These are phyloP conservation scores for Biscogniauxia marginata DNA, from an alignment of 2,329 filamentous ascomycete species.

Conservation along the genomic window DNA sequence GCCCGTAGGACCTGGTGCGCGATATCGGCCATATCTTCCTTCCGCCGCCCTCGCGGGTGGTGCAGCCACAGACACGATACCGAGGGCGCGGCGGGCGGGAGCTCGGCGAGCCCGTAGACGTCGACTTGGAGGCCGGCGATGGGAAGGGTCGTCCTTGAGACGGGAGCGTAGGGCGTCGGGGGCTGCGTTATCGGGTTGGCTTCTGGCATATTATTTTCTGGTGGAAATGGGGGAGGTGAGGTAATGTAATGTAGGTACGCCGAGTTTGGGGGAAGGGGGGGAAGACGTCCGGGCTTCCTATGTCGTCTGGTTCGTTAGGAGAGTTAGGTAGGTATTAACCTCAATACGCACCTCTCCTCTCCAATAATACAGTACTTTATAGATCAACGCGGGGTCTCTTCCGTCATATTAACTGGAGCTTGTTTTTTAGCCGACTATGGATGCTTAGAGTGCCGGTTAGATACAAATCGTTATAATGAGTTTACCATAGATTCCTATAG, in stretches of 20 bases:
- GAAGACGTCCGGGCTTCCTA: too few species aligned
- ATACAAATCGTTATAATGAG: not conserved
- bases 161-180: constrained; percentile 26
- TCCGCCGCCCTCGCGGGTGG: constrained; percentile 71
- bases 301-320: too few species aligned
- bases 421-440: not conserved
- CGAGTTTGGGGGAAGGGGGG: too few species aligned
- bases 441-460: too few species aligned
- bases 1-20: constrained; percentile 67
- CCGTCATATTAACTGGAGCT: too few species aligned
- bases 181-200: not conserved
- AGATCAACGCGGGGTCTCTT: too few species aligned
- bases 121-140: constrained; percentile 79
- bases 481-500: too few species aligned
- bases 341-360: too few species aligned
- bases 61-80: constrained; percentile 89
- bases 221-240: too few species aligned
- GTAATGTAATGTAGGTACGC: too few species aligned
- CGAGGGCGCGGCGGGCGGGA: constrained; percentile 50
- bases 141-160: constrained; percentile 66
- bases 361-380: too few species aligned
- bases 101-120: constrained; percentile 77
- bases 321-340: too few species aligned
- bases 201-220: constrained; percentile 2
- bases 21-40: constrained; percentile 72